Conservation (phyloP, 306 rosid species). For the Oemleria cerasiformis region DNA sequence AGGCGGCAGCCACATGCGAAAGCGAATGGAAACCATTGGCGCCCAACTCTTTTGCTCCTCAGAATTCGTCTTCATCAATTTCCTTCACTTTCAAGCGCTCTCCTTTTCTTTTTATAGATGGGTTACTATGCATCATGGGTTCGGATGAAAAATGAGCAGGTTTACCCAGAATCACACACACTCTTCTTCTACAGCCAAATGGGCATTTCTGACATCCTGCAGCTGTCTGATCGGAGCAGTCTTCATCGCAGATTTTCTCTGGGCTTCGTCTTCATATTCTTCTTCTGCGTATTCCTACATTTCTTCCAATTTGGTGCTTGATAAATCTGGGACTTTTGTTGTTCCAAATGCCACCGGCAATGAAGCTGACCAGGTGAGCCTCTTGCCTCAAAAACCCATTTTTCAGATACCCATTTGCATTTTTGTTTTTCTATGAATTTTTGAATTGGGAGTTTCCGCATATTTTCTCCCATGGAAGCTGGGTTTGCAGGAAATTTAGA, state of each 20-base stretch:
- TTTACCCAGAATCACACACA: conserved; percentile 33
- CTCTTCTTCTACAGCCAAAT: conserved; percentile 21
- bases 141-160: conserved; percentile 36
- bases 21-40: conserved; percentile 44
- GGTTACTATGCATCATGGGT: conserved; percentile 5
- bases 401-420: not conserved
- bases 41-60: conserved; percentile 40
- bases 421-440: not conserved
- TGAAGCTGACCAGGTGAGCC: conserved; percentile 25
- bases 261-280: conserved; percentile 49
- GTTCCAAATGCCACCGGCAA: conserved; percentile 23
- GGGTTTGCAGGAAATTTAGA: not conserved
- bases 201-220: conserved; percentile 36
- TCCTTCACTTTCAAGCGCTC: not conserved
- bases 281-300: conserved; percentile 22
- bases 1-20: conserved; percentile 4
- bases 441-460: not conserved
- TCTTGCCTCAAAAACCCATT: not conserved
- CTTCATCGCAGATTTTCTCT: conserved; percentile 46
- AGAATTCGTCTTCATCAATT: conserved; percentile 2
- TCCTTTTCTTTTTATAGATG: conserved; percentile 14
- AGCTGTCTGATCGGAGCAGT: conserved; percentile 38
- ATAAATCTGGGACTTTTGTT: conserved; percentile 23
- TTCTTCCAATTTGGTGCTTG: conserved; percentile 46
- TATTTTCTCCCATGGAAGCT: not conserved